A percentile compares a stretch with the other conserved stretches of the same genome.
Conservation (phyloP, 805 yeast genomes). For the Candida peoriensis region DNA sequence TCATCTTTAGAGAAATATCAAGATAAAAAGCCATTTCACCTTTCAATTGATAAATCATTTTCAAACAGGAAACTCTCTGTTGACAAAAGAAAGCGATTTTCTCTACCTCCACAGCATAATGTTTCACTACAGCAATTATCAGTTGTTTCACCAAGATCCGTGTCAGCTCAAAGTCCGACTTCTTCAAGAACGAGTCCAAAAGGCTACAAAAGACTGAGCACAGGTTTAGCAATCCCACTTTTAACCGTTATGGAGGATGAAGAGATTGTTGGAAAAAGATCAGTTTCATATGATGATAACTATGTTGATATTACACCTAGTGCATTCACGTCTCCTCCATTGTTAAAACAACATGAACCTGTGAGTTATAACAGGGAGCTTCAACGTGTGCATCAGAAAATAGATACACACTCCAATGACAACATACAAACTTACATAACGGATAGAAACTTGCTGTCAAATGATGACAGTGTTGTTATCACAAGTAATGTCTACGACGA, state of each 20-base stretch:
- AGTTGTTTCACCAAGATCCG: conserved; percentile 4
- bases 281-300: conserved; percentile 20
- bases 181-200: conserved; percentile 8
- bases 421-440: no score
- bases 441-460: conserved; percentile 15
- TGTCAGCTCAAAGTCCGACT: conserved; percentile 3
- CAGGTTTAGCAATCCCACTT: conserved; percentile 24
- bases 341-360: no score
- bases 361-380: conserved; percentile 1
- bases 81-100: conserved; percentile 18
- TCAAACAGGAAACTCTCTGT: not conserved
- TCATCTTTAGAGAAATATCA: conserved; percentile 2
- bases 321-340: conserved; percentile 4
- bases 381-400: not conserved
- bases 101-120: conserved; percentile 15
- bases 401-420: no score
- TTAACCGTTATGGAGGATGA: conserved; percentile 25
- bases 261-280: conserved; percentile 1
- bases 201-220: conserved; percentile 21
- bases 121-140: conserved; percentile 3
- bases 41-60: not conserved
- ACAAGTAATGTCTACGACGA: conserved; percentile 8
- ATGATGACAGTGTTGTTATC: conserved; percentile 23
- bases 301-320: conserved; percentile 12
- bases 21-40: conserved; percentile 11